Percentiles rank a stretch among this genome's conserved stretches.
Evolutionary conservation across 2,329 filamentous ascomycete species (phyloP).

Genomic region (Aspergillus sp.): DNA sequence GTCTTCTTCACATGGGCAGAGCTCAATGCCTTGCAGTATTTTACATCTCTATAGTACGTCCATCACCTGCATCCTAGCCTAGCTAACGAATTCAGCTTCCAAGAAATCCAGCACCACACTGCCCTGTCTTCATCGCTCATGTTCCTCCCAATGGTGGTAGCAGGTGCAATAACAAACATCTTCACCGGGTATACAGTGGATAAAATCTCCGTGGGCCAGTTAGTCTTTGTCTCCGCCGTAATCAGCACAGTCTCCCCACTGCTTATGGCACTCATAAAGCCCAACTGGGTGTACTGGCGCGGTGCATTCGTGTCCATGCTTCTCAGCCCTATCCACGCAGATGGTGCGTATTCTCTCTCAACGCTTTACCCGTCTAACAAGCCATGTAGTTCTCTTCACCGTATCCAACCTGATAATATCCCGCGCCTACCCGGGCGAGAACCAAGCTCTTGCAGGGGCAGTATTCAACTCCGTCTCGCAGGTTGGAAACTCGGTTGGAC

Average conservation of each 20-base stretch:
- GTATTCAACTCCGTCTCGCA: constrained; percentile 60
- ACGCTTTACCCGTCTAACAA: constrained; percentile 29
- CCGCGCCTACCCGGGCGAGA: constrained; percentile 54
- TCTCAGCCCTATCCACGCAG: constrained; percentile 45
- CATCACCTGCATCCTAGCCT: too few relatives aligned
- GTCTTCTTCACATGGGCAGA: constrained; percentile 50
- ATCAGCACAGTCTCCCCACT: constrained; percentile 42
- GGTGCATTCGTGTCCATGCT: constrained; percentile 46
- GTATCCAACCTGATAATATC: constrained; percentile 56
- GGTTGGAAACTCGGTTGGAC: constrained; percentile 54
- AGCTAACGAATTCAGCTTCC: constrained; percentile 38
- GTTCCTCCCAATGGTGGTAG: constrained; percentile 48
- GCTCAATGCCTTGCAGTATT: constrained; percentile 46
- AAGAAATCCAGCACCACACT: constrained; percentile 49
- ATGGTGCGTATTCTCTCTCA: constrained; percentile 33
- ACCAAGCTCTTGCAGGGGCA: constrained; percentile 58
- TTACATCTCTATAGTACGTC: constrained; percentile 9
- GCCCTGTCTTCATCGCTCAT: constrained; percentile 47
- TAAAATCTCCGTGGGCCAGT: constrained; percentile 43
- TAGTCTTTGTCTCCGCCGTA: constrained; percentile 39
- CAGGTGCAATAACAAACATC: constrained; percentile 41
- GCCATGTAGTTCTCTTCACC: constrained; percentile 48
- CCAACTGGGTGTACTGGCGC: constrained; percentile 50
- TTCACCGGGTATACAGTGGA: constrained; percentile 50
- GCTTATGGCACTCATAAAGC: constrained; percentile 48